Conservation (phyloP, 306 rosid genomes). For the Casuarina glauca region DNA sequence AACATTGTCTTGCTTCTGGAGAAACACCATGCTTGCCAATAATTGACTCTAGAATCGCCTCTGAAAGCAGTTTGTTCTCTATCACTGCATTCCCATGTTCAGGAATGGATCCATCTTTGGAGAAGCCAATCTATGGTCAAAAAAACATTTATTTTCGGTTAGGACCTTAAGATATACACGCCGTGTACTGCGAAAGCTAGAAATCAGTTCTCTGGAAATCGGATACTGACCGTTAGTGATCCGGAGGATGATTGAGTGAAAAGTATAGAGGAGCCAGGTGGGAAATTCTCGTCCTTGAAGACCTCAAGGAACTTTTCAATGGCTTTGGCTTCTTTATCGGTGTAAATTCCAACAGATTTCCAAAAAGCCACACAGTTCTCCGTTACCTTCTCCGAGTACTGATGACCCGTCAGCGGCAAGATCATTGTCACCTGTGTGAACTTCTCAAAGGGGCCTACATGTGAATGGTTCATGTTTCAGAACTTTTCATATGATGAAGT, state of each 20-base stretch:
- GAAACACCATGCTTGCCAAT: constrained; percentile 73
- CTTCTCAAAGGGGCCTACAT: constrained; percentile 72
- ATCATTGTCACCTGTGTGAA: constrained; percentile 50
- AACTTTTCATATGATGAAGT: too few relatives aligned
- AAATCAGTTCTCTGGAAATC: neutral
- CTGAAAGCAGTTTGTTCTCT: constrained; percentile 58
- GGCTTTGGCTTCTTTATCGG: constrained; percentile 65
- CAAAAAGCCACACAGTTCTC: constrained; percentile 61
- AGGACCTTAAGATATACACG: neutral
- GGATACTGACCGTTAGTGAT: constrained; percentile 46
- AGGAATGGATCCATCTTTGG: constrained; percentile 57
- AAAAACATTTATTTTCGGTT: neutral
- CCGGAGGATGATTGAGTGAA: constrained; percentile 61
- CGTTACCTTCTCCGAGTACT: constrained; percentile 60
- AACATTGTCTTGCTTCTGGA: constrained; percentile 59
- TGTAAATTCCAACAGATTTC: constrained; percentile 68
- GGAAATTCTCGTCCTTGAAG: constrained; percentile 52
- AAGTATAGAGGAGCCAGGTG: constrained; percentile 66
- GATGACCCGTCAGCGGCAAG: constrained; percentile 49
- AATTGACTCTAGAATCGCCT: constrained; percentile 68
- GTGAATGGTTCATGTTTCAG: neutral
- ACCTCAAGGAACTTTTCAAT: constrained; percentile 44
- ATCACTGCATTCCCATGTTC: constrained; percentile 36
- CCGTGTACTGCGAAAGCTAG: neutral
- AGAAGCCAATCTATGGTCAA: constrained; percentile 54